phyloP scores from a whole-genome alignment of 1,139 yeast genomes.

The Suhomyces coccinellae region DNA sequence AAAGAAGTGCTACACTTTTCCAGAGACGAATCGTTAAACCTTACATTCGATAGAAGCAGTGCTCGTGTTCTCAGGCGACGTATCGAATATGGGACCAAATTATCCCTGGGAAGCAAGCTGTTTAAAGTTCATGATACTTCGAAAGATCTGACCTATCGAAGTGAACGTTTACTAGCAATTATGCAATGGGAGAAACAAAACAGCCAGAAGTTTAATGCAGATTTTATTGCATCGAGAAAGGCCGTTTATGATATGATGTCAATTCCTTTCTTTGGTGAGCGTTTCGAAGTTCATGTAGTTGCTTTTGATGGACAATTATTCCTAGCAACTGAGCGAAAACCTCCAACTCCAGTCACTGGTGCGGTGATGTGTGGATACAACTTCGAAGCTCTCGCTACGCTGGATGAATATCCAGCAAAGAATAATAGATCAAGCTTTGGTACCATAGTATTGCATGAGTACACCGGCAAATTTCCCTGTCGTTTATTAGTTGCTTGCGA shows the following conservation, averaged over 20 bases:
- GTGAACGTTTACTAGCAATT: neutral
- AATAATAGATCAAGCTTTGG: slow-evolving; percentile 1
- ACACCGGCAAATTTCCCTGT: neutral
- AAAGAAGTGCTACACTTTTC: neutral
- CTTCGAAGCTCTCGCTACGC: slow-evolving; percentile 8
- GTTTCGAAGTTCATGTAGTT: neutral
- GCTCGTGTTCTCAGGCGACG: neutral
- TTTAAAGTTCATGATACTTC: neutral
- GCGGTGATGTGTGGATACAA: slow-evolving; percentile 8
- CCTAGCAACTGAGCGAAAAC: neutral
- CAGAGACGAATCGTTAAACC: neutral
- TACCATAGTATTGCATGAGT: slow-evolving; percentile 4
- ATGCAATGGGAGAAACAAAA: slow-evolving; percentile 1
- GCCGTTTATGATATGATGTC: neutral
- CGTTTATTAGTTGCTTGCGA: slow-evolving; percentile 3
- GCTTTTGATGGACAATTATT: slow-evolving; percentile 3
- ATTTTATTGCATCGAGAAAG: slow-evolving; percentile 4
- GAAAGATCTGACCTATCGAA: neutral
- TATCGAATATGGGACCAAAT: neutral
- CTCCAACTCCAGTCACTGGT: neutral
- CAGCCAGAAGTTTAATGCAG: neutral
- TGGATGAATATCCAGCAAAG: neutral
- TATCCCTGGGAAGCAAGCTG: neutral
- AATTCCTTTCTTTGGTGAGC: neutral
- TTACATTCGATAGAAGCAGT: neutral